phyloP scores from a whole-genome alignment of 768 basidiomycete genomes.

The Termitomyces sp. region DNA sequence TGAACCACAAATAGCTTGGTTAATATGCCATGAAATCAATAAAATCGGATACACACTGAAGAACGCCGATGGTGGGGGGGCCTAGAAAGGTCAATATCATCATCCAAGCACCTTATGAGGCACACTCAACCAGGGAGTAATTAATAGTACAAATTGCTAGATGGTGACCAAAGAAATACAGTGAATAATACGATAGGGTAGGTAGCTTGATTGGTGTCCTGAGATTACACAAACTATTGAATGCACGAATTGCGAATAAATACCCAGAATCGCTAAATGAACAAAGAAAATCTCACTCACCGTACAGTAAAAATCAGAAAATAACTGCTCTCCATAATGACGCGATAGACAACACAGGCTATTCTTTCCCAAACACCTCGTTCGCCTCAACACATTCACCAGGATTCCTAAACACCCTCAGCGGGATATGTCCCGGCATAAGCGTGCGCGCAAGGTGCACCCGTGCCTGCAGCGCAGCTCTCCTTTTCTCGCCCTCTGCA shows the following conservation, averaged over 20 bases:
- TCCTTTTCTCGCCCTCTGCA: constrained; percentile 50
- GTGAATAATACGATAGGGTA: not conserved
- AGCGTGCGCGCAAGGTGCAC: constrained; percentile 56
- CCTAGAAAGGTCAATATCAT: not conserved
- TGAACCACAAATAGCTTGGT: not conserved
- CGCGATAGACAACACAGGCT: not conserved
- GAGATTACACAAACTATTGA: not conserved
- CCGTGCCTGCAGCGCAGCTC: constrained; percentile 54
- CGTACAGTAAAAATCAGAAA: not conserved
- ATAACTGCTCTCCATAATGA: not conserved
- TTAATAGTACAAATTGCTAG: not conserved
- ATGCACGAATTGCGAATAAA: not conserved
- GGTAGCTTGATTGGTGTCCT: not conserved
- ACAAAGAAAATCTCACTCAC: not conserved
- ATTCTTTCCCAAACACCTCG: constrained; percentile 30
- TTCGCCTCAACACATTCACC: constrained; percentile 63
- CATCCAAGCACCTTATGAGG: not conserved
- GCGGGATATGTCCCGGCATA: constrained; percentile 49
- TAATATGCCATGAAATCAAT: not conserved
- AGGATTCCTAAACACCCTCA: constrained; percentile 67
- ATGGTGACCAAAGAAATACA: not conserved
- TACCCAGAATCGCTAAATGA: not conserved
- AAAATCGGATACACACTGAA: not conserved
- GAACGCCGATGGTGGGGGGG: not conserved
- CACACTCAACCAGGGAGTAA: not conserved